These are phyloP conservation scores for Flammula alnicola DNA, from an alignment of 1,284 basidiomycete species.

Conservation along the genomic window DNA sequence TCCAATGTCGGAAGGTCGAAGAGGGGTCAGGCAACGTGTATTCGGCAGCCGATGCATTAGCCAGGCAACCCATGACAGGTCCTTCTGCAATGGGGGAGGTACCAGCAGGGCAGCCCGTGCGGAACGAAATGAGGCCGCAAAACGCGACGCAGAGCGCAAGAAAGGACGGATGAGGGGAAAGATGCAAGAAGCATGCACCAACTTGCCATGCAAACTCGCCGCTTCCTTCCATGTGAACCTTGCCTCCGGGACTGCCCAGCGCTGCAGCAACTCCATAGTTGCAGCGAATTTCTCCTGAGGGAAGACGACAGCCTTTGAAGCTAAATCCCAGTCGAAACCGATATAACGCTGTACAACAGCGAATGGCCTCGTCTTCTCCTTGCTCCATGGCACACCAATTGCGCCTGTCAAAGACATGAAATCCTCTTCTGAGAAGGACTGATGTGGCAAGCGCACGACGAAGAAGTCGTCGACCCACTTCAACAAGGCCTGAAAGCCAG, in stretches of 20 bases:
- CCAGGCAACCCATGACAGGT: slow-evolving; percentile 27
- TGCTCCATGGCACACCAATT: slow-evolving; percentile 37
- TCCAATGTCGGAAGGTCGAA: slow-evolving; percentile 28
- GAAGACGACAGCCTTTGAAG: slow-evolving; percentile 27
- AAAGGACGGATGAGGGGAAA: slow-evolving; percentile 37
- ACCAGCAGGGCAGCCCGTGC: slow-evolving; percentile 13
- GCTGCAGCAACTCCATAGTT: slow-evolving; percentile 13
- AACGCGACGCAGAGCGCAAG: slow-evolving; percentile 27
- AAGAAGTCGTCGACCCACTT: slow-evolving; percentile 52
- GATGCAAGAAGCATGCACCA: slow-evolving; percentile 38
- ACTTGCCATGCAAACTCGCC: slow-evolving; percentile 38
- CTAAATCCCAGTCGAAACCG: slow-evolving; percentile 43
- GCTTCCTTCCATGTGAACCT: slow-evolving; percentile 31
- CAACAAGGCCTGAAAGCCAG: slow-evolving; percentile 26
- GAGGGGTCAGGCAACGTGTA: slow-evolving; percentile 18
- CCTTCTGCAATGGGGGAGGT: slow-evolving; percentile 14
- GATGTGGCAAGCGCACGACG: slow-evolving; percentile 30
- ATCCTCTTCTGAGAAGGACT: slow-evolving; percentile 32
- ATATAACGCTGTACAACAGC: slow-evolving; percentile 34
- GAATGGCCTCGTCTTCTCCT: slow-evolving; percentile 31
- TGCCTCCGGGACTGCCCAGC: slow-evolving; percentile 20
- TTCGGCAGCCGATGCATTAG: slow-evolving; percentile 27
- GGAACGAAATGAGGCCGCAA: slow-evolving; percentile 20
- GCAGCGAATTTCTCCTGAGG: slow-evolving; percentile 33
- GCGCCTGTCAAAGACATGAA: slow-evolving; percentile 28